Percentiles rank a stretch among this genome's conserved stretches.
These are phyloP conservation scores for Backusella tuberculispora DNA, from an alignment of 192 early-diverging fungal species.

Conservation along the genomic window DNA sequence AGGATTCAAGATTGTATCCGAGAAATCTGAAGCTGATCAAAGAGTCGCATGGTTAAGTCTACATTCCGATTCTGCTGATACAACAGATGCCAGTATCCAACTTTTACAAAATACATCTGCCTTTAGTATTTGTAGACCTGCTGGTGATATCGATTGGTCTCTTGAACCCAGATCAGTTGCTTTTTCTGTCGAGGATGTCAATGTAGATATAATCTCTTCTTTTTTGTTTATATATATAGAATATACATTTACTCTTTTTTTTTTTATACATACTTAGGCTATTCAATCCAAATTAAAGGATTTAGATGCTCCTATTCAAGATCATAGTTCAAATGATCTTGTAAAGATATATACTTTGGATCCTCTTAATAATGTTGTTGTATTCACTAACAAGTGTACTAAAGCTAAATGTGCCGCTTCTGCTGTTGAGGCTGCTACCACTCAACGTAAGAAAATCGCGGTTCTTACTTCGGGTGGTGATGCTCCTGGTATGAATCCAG, in stretches of 20 bases:
- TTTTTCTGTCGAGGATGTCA: slow-evolving; percentile 9
- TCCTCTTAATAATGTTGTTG: slow-evolving; percentile 80
- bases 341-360: slow-evolving; percentile 62
- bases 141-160: slow-evolving; percentile 22
- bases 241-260: not conserved
- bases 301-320: slow-evolving; percentile 47
- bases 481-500: slow-evolving; percentile 96
- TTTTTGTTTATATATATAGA: not conserved
- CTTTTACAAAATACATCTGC: slow-evolving; percentile 5
- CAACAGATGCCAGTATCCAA: slow-evolving; percentile 16
- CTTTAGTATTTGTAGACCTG: not conserved
- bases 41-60: slow-evolving; percentile 14
- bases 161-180: slow-evolving; percentile 19
- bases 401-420: slow-evolving; percentile 16
- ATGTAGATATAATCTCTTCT: slow-evolving; percentile 4
- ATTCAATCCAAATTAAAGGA: slow-evolving; percentile 39
- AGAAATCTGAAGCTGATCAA: not conserved
- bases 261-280: slow-evolving; percentile 29
- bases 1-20: slow-evolving; percentile 3
- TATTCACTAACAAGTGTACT: slow-evolving; percentile 59
- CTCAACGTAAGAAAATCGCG: slow-evolving; percentile 77
- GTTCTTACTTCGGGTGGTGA: slow-evolving; percentile 95
- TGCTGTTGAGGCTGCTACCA: slow-evolving; percentile 12
- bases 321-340: slow-evolving; percentile 7
- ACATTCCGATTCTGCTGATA: not conserved